Evolutionary conservation across 225 moss, liverwort and hornwort species (phyloP), one percentile per base, ranked within the genome.

Genomic region (Straminergon stramineum): DNA sequence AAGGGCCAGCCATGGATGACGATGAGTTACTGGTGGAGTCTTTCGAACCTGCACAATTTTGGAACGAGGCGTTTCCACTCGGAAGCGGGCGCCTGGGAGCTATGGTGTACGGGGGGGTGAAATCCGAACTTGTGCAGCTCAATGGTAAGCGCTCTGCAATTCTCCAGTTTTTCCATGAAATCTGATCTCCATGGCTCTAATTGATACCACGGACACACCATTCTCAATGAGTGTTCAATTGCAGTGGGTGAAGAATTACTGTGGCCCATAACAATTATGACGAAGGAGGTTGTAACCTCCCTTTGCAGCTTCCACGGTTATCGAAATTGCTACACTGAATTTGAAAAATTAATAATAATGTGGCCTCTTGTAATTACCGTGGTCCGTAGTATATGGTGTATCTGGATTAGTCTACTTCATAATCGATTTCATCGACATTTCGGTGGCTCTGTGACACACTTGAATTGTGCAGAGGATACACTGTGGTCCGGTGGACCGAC

Each of bases 51-150:
- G 98, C 98, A 18, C 73, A 84, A 84, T 88, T 85, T 89, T 99
- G 97, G 97, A 96, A 92, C 58, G 96, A 97, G 90, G 97, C 98
- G 16, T 93, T 96, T 86, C 98, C 98, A 7, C 91, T 99, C 62
- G 98, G 98, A n/a, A 97, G 96, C 90, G 97, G 98, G 57, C 95
- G 93, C 85, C 91, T 99, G 52, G 98, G 97, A 87, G 98, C 97
- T 62, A 99, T 99, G 97, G 96, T 97, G 74, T 97, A 84, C 83
- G 98, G 97, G 58, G 96, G 97, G 15, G 97, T 95, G 73, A 93
- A 94, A 69, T 90, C 91, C 79, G 98, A 99, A 79, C 90, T 99
- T 75, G 92, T 99, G 75, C 96, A 95, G 90, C 95, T 99, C 88
- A 99, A 97, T 89, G 96, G 98, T 97, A 84, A 88, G 90, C 67